Percentiles rank a stretch among this genome's conserved stretches.
phyloP scores from a whole-genome alignment of 495 filamentous ascomycete species.

The Lepraria neglecta region DNA sequence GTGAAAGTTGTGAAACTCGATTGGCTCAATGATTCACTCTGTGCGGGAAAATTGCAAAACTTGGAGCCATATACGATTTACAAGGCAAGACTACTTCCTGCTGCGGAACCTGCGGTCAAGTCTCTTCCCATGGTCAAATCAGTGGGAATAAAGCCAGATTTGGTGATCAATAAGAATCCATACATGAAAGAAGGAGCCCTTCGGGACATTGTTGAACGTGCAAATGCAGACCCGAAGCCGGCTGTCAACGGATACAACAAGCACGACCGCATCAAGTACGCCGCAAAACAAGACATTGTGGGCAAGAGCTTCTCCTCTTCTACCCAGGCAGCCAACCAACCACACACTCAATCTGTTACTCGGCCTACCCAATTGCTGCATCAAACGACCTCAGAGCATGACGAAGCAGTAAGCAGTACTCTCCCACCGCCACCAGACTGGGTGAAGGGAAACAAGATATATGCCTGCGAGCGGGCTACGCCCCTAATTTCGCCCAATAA shows the following conservation, averaged over 20 bases:
- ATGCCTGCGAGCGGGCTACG: conserved; percentile 76
- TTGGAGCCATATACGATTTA: conserved; percentile 62
- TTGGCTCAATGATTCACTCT: conserved; percentile 66
- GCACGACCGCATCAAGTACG: conserved; percentile 22
- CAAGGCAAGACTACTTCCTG: conserved; percentile 39
- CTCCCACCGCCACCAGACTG: conserved; percentile 62
- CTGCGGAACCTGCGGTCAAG: conserved; percentile 22
- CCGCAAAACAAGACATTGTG: conserved; percentile 23
- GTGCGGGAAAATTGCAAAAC: conserved; percentile 47
- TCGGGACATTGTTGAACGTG: conserved; percentile 45
- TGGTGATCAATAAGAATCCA: not conserved
- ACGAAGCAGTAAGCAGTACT: conserved; percentile 39
- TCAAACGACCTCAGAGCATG: conserved; percentile 68
- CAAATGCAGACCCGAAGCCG: conserved; percentile 43
- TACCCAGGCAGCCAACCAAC: conserved; percentile 16
- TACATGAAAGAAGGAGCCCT: conserved; percentile 7
- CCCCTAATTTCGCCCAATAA: conserved; percentile 66
- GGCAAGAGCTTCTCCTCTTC: conserved; percentile 27
- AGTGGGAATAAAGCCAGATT: conserved; percentile 9
- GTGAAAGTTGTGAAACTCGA: conserved; percentile 66
- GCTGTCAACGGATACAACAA: conserved; percentile 17
- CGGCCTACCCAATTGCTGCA: conserved; percentile 48
- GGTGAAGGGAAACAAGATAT: conserved; percentile 57
- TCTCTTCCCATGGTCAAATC: not conserved
- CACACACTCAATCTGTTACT: conserved; percentile 17